A percentile compares a stretch with the other conserved stretches of the same genome.
Conservation (phyloP, 768 basidiomycete genomes). For the Auriscalpium orientale region DNA sequence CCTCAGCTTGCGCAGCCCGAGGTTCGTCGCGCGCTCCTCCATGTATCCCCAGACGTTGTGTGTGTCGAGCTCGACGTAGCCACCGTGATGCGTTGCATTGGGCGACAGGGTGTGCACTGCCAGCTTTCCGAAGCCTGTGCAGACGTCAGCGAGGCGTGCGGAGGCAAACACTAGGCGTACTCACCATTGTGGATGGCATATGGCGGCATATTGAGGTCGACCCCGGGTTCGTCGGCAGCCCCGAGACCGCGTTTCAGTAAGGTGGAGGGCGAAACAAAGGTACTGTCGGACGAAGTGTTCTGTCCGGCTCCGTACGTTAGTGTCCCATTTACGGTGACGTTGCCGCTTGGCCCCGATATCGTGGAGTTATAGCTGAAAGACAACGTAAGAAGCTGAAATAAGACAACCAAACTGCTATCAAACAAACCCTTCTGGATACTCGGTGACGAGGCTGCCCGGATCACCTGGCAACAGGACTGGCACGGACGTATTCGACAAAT, state of each 20-base stretch:
- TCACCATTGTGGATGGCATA: constrained; percentile 69
- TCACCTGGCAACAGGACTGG: constrained; percentile 53
- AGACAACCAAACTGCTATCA: too few relatives aligned
- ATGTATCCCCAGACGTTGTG: constrained; percentile 70
- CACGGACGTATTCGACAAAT: constrained; percentile 45
- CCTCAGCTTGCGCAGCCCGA: constrained; percentile 45
- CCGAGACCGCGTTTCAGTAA: constrained; percentile 41
- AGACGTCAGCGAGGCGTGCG: not conserved
- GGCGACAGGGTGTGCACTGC: constrained; percentile 52
- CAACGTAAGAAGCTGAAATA: not conserved
- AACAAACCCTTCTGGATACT: constrained; percentile 63
- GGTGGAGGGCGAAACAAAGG: not conserved
- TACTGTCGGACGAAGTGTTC: constrained; percentile 4
- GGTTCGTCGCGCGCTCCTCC: constrained; percentile 60
- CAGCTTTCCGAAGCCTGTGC: constrained; percentile 43
- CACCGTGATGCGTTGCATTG: constrained; percentile 62
- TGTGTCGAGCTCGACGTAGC: constrained; percentile 54
- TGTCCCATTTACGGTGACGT: constrained; percentile 63
- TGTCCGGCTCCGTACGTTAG: constrained; percentile 38
- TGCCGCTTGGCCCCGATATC: constrained; percentile 61
- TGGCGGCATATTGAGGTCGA: constrained; percentile 47
- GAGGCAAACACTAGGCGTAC: constrained; percentile 1
- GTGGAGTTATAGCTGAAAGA: constrained; percentile 49
- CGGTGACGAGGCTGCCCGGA: constrained; percentile 42
- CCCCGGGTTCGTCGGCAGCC: constrained; percentile 29